Evolutionary conservation across 169 alveolate species (phyloP).

Genomic region (Plasmodium sp.): DNA sequence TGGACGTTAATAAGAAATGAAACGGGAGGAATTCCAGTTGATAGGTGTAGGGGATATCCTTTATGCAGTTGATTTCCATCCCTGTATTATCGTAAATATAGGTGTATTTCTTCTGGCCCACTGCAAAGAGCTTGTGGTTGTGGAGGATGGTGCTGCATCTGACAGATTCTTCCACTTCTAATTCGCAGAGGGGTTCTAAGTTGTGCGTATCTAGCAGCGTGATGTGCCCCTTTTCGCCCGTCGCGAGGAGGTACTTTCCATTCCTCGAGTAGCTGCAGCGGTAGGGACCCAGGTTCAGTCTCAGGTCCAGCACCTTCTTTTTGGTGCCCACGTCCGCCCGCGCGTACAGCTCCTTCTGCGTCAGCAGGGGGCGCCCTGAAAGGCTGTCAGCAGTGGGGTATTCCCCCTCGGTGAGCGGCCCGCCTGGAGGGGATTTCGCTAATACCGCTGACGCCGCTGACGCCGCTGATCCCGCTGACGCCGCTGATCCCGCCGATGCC

Average conservation of each 20-base stretch:
- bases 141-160: slow-evolving; percentile 88
- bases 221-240: slow-evolving; percentile 95
- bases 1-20: slow-evolving; percentile 92
- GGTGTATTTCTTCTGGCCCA: slow-evolving; percentile 93
- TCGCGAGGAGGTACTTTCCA: slow-evolving; percentile 92
- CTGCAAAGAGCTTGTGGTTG: slow-evolving; percentile 94
- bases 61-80: slow-evolving; percentile 93
- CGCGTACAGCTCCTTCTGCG: slow-evolving; percentile 45
- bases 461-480: too few relatives aligned
- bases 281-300: slow-evolving; percentile 91
- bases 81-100: slow-evolving; percentile 96
- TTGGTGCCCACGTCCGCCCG: slow-evolving; percentile 68
- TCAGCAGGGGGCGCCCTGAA: not conserved
- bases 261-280: slow-evolving; percentile 90
- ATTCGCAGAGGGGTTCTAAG: slow-evolving; percentile 80
- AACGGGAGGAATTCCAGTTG: slow-evolving; percentile 94
- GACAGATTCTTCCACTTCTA: slow-evolving; percentile 75
- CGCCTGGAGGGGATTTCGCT: not conserved
- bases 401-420: not conserved
- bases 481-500: too few relatives aligned
- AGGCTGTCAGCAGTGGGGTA: not conserved
- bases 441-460: too few relatives aligned
- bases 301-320: slow-evolving; percentile 67
- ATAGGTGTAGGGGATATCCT: slow-evolving; percentile 88
- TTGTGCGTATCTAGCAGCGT: slow-evolving; percentile 89